Percentiles rank a stretch among this genome's conserved stretches.
phyloP scores from a whole-genome alignment of 306 rosid species.

The Acacia crassicarpa region DNA sequence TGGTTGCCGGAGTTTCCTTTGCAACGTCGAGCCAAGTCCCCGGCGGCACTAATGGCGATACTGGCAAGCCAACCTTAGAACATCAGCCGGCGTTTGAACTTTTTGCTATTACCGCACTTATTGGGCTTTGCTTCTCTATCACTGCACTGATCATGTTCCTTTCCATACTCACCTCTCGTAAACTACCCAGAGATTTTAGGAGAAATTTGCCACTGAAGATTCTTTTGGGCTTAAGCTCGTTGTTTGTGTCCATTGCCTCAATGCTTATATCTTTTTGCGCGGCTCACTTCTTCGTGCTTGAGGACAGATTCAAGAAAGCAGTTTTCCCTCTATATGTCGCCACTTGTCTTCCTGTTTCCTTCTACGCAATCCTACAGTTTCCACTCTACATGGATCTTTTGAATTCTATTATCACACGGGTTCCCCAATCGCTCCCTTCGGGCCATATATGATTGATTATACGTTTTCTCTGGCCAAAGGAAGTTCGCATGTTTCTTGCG shows the following conservation, averaged over 20 bases:
- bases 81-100: conserved; percentile 32
- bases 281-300: conserved; percentile 46
- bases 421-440: no score
- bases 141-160: conserved; percentile 57
- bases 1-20: conserved; percentile 25
- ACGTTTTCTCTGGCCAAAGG: no score
- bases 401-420: no score
- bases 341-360: conserved; percentile 39
- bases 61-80: conserved; percentile 38
- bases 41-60: neutral
- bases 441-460: no score
- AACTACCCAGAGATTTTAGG: conserved; percentile 44
- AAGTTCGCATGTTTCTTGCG: no score
- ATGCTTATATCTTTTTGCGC: conserved; percentile 52
- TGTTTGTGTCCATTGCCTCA: conserved; percentile 48
- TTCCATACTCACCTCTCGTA: conserved; percentile 46
- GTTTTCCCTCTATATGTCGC: conserved; percentile 34
- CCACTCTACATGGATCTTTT: conserved; percentile 49
- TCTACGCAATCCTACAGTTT: conserved; percentile 46
- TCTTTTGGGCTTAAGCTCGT: conserved; percentile 43
- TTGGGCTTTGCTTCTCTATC: conserved; percentile 55
- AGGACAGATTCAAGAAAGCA: conserved; percentile 26
- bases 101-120: conserved; percentile 40
- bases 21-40: conserved; percentile 18
- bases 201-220: conserved; percentile 39